Base-by-base conservation (phyloP, 306 rosid species). In the Vigna radiata region DNA sequence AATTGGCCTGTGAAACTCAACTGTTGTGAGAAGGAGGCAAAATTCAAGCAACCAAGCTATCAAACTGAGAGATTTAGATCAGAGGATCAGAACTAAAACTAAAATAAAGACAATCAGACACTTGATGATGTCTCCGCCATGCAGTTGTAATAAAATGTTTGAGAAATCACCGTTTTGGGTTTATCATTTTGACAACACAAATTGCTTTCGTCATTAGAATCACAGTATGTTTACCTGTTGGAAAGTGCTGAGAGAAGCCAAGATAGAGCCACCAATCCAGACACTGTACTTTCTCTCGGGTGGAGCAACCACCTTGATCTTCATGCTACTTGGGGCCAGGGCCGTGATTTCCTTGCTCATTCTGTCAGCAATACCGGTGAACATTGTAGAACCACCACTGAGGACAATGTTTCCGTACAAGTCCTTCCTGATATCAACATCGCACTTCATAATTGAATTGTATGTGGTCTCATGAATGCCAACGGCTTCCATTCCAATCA, bases 221-320 rank as follows among this genome's bases (percentile, higher is more conserved):
- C 19, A 56, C 3, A 63, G 58, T 44, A 19, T 23, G 50, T 59
- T 78, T 86, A 90, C 97, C 97, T 92, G 94, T 86, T 92, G 97
- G 77, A 92, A 92, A 59, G 97, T 92, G 82, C 96, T 92, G 39
- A 90, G 96, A 79, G 97, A 92, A 70, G 97, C 97, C 65, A 92
- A 87, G 85, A 92, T 92, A 81, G 97, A 92, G 76, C 97, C 97
- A 76, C 97, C 97, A 47, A 92, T 92, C 92, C 97, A 90, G 83
- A 90, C 93, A 86, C 96, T 92, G 81, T 92, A 92, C 79, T 90
- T 92, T 82, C 97, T 87, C 84, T 92, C 97, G 0, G 96, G 96
- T 67, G 97, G 96, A 74, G 97, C 97, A 75, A 92, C 97, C 63
- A 92, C 97, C 86, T 92, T 92, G 79, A 92, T 92, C 82, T 92